Evolutionary conservation across 495 filamentous ascomycete species (phyloP), one percentile per base, ranked within the genome.

Genomic region (Umbilicaria muhlenbergii): DNA sequence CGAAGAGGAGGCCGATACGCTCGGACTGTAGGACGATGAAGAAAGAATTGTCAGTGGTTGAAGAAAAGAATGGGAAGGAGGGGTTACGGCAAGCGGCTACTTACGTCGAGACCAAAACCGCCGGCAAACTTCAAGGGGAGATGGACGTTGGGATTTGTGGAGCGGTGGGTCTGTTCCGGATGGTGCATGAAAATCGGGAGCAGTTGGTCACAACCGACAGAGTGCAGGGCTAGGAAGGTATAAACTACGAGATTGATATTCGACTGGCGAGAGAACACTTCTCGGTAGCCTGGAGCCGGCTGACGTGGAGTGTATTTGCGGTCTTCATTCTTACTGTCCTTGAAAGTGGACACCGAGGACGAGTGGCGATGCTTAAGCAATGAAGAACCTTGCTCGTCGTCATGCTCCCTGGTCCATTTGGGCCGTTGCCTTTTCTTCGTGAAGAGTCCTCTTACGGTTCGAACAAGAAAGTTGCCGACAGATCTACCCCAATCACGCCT

Each of bases 161-260:
- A 45, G 24, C 73, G 57, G 0, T 69, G 55, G 1, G 56, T 56
- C 47, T 80, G 72, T 4, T 51, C 54, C 0, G 80, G 83, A 51
- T 78, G 78, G 57, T 89, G 83, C 56, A 91, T 72, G 53, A 88
- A 89, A 1, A 89, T 80, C 1, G 84, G 81, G 3, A 91, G 66
- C 7, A 86, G 66, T 43, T 88, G 83, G 58, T 94, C 85, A 54
- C 74, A 91, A 0, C 80, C 80, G 41, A 88, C 73, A 5, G 72
- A 73, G 49, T 91, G 84, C 21, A 88, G 65, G 4, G 85, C 80
- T 17, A 91, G 66, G 34, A 87, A 62, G 10, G 75, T 80, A 55
- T 91, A 94, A 0, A 74, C 70, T 5, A 85, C 41, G 4, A 96
- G 64, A 46, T 89, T 84, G 21, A 94, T 66, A 19, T 68, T 66